Conservation (phyloP, 2,329 filamentous ascomycete species). For the Penicillium sp. region DNA sequence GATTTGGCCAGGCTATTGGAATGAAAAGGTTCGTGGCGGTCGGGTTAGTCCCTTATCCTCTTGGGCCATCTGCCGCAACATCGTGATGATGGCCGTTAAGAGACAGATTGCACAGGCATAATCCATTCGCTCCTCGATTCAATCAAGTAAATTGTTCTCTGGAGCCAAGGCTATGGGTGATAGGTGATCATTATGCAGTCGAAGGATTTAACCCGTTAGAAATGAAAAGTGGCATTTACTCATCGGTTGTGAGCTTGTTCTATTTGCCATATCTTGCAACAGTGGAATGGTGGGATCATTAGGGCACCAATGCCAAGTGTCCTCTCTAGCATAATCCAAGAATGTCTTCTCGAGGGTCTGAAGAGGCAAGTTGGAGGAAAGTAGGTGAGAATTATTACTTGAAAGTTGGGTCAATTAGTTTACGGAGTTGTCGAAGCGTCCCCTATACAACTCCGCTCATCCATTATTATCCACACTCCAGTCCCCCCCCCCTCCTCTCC, state of each 20-base stretch:
- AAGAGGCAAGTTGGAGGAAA: not conserved
- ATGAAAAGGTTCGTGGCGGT: not conserved
- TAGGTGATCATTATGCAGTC: not conserved
- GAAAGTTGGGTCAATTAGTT: not conserved
- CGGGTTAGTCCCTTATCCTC: not conserved
- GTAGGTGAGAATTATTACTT: not conserved
- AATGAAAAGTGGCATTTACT: not conserved
- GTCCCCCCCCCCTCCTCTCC: constrained; percentile 11
- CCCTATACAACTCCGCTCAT: constrained; percentile 19
- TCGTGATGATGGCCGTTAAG: not conserved
- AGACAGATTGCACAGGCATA: not conserved
- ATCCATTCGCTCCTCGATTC: no score
- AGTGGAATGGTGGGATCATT: not conserved
- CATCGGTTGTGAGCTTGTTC: not conserved
- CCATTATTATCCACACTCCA: constrained; percentile 22
- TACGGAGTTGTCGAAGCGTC: not conserved
- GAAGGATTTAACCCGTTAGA: not conserved
- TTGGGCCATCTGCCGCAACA: not conserved
- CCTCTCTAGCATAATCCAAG: not conserved
- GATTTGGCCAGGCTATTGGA: not conserved
- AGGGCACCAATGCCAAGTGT: not conserved
- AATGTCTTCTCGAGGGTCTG: not conserved
- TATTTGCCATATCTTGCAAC: not conserved
- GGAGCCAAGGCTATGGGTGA: not conserved
- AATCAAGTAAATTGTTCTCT: no score